Evolutionary conservation across 1,284 basidiomycete genomes (phyloP).

Genomic region (Pisolithus thermaeus): DNA sequence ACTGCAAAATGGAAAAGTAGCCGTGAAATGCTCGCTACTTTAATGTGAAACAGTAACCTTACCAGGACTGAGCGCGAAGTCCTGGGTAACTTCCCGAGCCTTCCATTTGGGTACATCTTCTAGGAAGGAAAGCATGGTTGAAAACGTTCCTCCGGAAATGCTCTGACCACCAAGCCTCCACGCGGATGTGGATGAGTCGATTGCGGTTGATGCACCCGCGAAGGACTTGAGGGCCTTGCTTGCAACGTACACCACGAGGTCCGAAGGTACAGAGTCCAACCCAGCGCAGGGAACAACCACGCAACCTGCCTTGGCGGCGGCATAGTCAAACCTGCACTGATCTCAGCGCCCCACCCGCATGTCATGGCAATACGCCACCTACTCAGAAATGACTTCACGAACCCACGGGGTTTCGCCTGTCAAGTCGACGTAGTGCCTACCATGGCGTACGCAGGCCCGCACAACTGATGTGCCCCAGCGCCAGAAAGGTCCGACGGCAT

Average conservation of each 20-base stretch:
- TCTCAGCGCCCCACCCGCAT: constrained; percentile 4
- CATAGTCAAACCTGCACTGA: constrained; percentile 43
- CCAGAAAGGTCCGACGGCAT: constrained; percentile 62
- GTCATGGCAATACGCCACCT: constrained; percentile 14
- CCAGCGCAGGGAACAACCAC: constrained; percentile 56
- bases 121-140: constrained; percentile 43
- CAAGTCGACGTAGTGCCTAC: constrained; percentile 63
- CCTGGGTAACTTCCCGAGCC: too few relatives aligned
- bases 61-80: not conserved
- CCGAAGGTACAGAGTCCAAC: constrained; percentile 58
- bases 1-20: constrained; percentile 26
- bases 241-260: constrained; percentile 47
- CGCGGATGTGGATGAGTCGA: constrained; percentile 37
- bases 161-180: constrained; percentile 43
- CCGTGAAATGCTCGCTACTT: not conserved
- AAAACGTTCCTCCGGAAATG: constrained; percentile 69
- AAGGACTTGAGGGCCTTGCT: constrained; percentile 36
- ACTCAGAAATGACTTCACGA: constrained; percentile 43
- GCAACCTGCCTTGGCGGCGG: constrained; percentile 47
- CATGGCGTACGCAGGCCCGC: constrained; percentile 36
- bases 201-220: constrained; percentile 19
- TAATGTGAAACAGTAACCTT: not conserved
- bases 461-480: constrained; percentile 61
- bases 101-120: constrained; percentile 44
- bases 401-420: constrained; percentile 53